These are phyloP conservation scores for Aleurites moluccanus DNA, from an alignment of 441 rosid genomes.

Conservation along the genomic window DNA sequence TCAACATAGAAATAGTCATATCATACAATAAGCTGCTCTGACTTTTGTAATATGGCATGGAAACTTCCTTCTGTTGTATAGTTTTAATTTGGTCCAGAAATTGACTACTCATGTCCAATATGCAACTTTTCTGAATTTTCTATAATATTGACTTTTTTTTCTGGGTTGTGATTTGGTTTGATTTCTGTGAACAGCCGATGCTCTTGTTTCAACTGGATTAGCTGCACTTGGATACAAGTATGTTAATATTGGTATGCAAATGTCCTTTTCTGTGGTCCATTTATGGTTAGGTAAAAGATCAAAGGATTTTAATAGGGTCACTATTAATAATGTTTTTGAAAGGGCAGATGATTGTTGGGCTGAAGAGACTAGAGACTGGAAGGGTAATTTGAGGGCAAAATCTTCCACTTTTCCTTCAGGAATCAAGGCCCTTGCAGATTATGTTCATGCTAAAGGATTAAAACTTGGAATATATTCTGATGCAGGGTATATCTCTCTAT, in stretches of 20 bases:
- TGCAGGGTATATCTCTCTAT: slow-evolving; percentile 44
- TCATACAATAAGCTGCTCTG: background rate
- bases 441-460: slow-evolving; percentile 57
- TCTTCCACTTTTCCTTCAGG: slow-evolving; percentile 63
- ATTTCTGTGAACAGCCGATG: slow-evolving; percentile 45
- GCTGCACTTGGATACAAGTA: slow-evolving; percentile 49
- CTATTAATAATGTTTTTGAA: background rate
- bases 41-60: background rate
- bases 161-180: too few species aligned
- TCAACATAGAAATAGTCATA: slow-evolving; percentile 9
- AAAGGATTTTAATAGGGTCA: background rate
- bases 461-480: slow-evolving; percentile 67
- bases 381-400: slow-evolving; percentile 45
- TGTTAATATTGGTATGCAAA: slow-evolving; percentile 44
- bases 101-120: background rate
- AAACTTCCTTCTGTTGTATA: too few species aligned
- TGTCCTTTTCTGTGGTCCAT: background rate
- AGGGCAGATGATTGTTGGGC: slow-evolving; percentile 49
- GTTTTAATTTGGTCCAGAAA: background rate
- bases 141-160: slow-evolving; percentile 8
- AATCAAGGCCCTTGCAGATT: slow-evolving; percentile 58
- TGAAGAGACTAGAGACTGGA: slow-evolving; percentile 40
- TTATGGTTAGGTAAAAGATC: background rate
- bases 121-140: background rate
- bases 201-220: slow-evolving; percentile 51